Percentiles rank a stretch among this genome's conserved stretches.
phyloP scores from a whole-genome alignment of 139 green algal species.

The Microglena sp. region DNA sequence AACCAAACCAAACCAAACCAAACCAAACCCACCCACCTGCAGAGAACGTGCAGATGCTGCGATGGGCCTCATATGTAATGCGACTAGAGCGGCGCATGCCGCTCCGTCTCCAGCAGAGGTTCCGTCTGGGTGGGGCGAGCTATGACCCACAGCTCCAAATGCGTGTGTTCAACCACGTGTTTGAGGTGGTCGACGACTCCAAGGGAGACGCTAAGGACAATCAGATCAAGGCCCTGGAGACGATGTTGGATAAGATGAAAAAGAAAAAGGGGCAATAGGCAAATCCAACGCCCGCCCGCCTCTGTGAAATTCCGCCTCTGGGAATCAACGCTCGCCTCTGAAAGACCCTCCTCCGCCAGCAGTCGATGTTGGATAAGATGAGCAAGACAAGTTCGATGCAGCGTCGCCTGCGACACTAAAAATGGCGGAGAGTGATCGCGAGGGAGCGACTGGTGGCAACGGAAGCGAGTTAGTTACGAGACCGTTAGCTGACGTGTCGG shows the following conservation, averaged over 20 bases:
- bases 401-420: too few species aligned
- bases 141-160: slow-evolving; percentile 18
- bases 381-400: too few species aligned
- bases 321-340: background rate
- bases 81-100: slow-evolving; percentile 27
- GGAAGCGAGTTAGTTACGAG: too few species aligned
- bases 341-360: background rate
- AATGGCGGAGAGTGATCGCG: too few species aligned
- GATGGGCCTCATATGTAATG: slow-evolving; percentile 34
- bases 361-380: background rate
- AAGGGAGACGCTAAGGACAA: slow-evolving; percentile 14
- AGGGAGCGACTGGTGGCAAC: too few species aligned
- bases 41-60: slow-evolving; percentile 23
- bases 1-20: too few species aligned
- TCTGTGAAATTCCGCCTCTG: background rate
- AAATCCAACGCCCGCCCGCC: background rate
- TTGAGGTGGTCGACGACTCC: slow-evolving; percentile 37
- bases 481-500: too few species aligned
- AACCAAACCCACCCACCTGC: too few species aligned
- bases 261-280: background rate
- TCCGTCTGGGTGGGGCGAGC: slow-evolving; percentile 25
- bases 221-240: slow-evolving; percentile 13
- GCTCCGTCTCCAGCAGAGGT: slow-evolving; percentile 13
- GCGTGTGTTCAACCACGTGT: slow-evolving; percentile 42
- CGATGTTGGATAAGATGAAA: background rate